Percentiles rank a stretch among this genome's conserved stretches.
Conservation (phyloP, 352 stramenopile species). For the Phytophthora podocarpi region DNA sequence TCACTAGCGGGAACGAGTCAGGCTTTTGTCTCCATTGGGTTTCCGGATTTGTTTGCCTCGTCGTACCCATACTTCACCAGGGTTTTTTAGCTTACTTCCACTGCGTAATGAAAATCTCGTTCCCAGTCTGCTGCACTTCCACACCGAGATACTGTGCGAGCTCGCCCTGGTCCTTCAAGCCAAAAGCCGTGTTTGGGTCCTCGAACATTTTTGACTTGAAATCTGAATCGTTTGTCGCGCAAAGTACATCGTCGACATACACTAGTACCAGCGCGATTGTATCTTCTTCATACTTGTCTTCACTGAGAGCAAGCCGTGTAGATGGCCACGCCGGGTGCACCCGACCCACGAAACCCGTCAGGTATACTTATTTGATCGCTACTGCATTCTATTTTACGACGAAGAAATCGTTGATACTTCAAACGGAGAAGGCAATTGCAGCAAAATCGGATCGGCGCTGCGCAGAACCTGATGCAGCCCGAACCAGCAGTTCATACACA, state of each 20-base stretch:
- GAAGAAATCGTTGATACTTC: too few species aligned
- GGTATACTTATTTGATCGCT: too few species aligned
- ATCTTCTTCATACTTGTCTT: conserved; percentile 4
- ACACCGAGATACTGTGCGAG: conserved; percentile 5
- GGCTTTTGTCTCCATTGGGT: conserved; percentile 1
- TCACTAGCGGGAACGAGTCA: background rate
- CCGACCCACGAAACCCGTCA: too few species aligned
- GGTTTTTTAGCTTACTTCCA: background rate
- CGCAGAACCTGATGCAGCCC: too few species aligned
- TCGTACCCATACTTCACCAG: background rate
- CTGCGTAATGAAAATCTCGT: background rate
- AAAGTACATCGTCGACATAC: conserved; percentile 10
- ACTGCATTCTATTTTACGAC: too few species aligned
- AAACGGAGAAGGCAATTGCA: too few species aligned
- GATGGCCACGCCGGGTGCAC: too few species aligned
- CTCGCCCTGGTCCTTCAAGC: conserved; percentile 5
- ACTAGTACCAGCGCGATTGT: conserved; percentile 1
- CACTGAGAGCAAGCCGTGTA: too few species aligned
- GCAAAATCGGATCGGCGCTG: too few species aligned
- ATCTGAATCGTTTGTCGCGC: background rate
- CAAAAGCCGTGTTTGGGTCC: background rate
- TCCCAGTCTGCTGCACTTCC: background rate
- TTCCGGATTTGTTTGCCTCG: conserved; percentile 1
- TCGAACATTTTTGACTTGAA: conserved; percentile 3
- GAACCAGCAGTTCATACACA: too few species aligned